Evolutionary conservation across 805 yeast species (phyloP), one percentile per base, ranked within the genome.

Genomic region (Wickerhamiella vanderwaltii): DNA sequence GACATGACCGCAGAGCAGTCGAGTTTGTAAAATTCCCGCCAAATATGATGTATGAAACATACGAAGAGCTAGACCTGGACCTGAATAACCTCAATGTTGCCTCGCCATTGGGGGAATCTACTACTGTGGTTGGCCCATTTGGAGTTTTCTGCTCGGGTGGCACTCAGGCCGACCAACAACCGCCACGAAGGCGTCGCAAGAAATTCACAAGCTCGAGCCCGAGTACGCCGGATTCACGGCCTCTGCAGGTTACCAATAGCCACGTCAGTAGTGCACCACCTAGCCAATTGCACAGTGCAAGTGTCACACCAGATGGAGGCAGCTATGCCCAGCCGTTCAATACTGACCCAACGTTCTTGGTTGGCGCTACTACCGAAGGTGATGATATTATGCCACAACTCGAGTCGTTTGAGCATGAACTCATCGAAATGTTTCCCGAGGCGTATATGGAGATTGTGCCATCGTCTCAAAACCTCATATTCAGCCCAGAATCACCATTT

Each of bases 41-140:
- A 17, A 69, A 67, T 31, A 62, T 63, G 52, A 61, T 64, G 35
- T 86, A 80, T 57, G 71, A 67, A 42, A 71, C 75, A n/a, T 84
- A 85, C 56, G 85, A 80, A 26, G 93, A 84, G 16, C 77, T 86
- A 76, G 94, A 86, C 57, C 64, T 65, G 32, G 84, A 81, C 50
- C 62, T 82, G 37, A 68, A 72, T 1, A 54, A 64, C 3, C 59
- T 84, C 17, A 78, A 79, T 46, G 51, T 65, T 9, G 68, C 72
- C 24, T 53, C 60, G 23, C 62, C 70, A 7, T 57, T 55, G 1
- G 55, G 63, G 19, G 65, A 63, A 2, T 64, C 66, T 30, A 77
- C 84, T 0, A 67, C 71, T 60, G 52, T 70, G 4, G 59, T 70
- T 33, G 94, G 94, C 1, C 93, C 91, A 11, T 86, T 84, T 64